These are phyloP conservation scores for Rhodocollybia butyracea DNA, from an alignment of 768 basidiomycete genomes.

Conservation along the genomic window DNA sequence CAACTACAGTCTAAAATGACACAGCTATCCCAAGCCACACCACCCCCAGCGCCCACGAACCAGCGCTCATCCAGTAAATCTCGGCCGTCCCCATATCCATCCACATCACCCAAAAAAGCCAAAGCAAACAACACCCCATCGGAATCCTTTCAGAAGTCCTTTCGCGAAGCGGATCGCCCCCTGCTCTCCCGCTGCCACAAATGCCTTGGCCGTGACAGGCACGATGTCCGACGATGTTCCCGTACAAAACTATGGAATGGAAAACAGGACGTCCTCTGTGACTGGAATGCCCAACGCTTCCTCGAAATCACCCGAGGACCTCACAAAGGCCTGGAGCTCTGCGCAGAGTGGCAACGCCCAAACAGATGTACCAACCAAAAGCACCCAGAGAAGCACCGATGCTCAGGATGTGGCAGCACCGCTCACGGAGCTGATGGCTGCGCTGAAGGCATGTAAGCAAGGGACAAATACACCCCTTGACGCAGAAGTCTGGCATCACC, in stretches of 20 bases:
- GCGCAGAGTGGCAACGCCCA: slow-evolving; percentile 29
- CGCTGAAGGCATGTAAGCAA: slow-evolving; percentile 27
- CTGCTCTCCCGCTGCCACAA: slow-evolving; percentile 6
- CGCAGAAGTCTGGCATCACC: slow-evolving; percentile 26
- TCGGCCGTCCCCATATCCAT: not conserved
- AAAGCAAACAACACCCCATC: not conserved
- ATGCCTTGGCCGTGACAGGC: slow-evolving; percentile 28
- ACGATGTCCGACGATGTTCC: slow-evolving; percentile 19
- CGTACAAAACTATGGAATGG: slow-evolving; percentile 21
- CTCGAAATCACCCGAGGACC: slow-evolving; percentile 13
- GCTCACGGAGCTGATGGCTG: slow-evolving; percentile 39
- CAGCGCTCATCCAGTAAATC: not conserved
- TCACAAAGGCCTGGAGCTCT: slow-evolving; percentile 21
- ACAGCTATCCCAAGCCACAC: too few species aligned
- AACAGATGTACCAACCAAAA: slow-evolving; percentile 21
- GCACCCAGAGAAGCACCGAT: slow-evolving; percentile 30
- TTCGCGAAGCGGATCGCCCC: not conserved
- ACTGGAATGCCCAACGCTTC: slow-evolving; percentile 12
- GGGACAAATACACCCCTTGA: slow-evolving; percentile 28
- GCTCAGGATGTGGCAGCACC: slow-evolving; percentile 37
- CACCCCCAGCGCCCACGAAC: too few species aligned
- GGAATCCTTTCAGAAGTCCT: not conserved
- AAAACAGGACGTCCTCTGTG: slow-evolving; percentile 8
- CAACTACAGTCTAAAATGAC: too few species aligned
- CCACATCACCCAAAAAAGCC: not conserved